Conservation (phyloP, 2,329 filamentous ascomycete species). For the Ophiocordyceps camponoti-rufipedis region DNA sequence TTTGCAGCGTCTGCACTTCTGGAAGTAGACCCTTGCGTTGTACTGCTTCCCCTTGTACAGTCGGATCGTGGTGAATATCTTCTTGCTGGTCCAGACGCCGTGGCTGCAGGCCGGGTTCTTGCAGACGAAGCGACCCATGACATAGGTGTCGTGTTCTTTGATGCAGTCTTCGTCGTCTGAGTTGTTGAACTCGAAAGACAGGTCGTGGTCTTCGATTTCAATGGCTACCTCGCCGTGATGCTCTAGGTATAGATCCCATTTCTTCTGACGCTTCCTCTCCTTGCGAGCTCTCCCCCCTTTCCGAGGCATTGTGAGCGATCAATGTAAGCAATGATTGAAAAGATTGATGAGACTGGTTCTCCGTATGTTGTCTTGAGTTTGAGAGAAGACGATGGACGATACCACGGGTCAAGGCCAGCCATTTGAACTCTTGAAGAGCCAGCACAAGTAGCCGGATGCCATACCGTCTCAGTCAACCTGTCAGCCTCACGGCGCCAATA, state of each 20-base stretch:
- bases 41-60: constrained; percentile 12
- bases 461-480: too few species aligned
- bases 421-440: too few species aligned
- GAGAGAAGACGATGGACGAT: too few species aligned
- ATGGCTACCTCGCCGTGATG: constrained; percentile 4
- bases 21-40: constrained; percentile 18
- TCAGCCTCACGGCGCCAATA: too few species aligned
- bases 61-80: constrained; percentile 15
- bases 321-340: too few species aligned
- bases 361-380: too few species aligned
- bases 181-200: constrained; percentile 8
- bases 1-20: constrained; percentile 15
- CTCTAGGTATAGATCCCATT: constrained; percentile 7
- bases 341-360: too few species aligned
- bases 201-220: constrained; percentile 3
- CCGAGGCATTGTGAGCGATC: too few species aligned
- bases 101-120: constrained; percentile 7
- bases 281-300: neutral
- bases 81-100: constrained; percentile 13
- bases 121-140: constrained; percentile 17
- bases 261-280: neutral
- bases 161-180: constrained; percentile 2
- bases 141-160: constrained; percentile 7
- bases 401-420: too few species aligned
- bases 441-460: too few species aligned